These are phyloP conservation scores for Russula dissimulans DNA, from an alignment of 768 basidiomycete genomes.

Conservation along the genomic window DNA sequence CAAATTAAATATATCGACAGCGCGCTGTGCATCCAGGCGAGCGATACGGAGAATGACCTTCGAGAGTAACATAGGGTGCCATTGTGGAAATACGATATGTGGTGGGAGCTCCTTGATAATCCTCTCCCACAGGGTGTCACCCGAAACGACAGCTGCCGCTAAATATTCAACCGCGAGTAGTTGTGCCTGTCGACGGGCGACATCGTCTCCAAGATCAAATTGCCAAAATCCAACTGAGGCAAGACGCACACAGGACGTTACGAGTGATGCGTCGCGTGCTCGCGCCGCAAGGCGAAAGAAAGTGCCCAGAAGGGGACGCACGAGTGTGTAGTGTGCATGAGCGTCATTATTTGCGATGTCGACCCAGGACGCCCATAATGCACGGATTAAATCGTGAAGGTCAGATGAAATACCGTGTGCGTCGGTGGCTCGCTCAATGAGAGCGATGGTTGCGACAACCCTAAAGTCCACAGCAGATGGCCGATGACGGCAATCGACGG, in stretches of 20 bases:
- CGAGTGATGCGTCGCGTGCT: constrained; percentile 23
- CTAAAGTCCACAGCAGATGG: constrained; percentile 12
- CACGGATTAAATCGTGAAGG: constrained; percentile 2
- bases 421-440: constrained; percentile 10
- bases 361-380: constrained; percentile 38
- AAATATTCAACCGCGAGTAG: constrained; percentile 31
- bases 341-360: constrained; percentile 13
- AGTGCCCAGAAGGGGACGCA: constrained; percentile 32
- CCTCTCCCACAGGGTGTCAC: constrained; percentile 13
- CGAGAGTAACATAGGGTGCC: constrained; percentile 15
- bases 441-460: constrained; percentile 11
- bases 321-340: constrained; percentile 4
- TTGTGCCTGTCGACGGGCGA: constrained; percentile 23
- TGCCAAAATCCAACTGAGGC: constrained; percentile 19
- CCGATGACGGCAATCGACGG: neutral
- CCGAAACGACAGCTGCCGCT: constrained; percentile 9
- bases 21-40: constrained; percentile 10
- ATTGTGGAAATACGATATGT: constrained; percentile 14
- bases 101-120: constrained; percentile 16
- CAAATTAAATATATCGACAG: constrained; percentile 6
- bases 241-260: constrained; percentile 15
- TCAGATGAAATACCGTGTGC: neutral
- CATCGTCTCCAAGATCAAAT: constrained; percentile 14
- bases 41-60: constrained; percentile 10
- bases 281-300: constrained; percentile 39